Conservation (phyloP, 1,284 basidiomycete genomes). For the Ganoderma leucocontextum region DNA sequence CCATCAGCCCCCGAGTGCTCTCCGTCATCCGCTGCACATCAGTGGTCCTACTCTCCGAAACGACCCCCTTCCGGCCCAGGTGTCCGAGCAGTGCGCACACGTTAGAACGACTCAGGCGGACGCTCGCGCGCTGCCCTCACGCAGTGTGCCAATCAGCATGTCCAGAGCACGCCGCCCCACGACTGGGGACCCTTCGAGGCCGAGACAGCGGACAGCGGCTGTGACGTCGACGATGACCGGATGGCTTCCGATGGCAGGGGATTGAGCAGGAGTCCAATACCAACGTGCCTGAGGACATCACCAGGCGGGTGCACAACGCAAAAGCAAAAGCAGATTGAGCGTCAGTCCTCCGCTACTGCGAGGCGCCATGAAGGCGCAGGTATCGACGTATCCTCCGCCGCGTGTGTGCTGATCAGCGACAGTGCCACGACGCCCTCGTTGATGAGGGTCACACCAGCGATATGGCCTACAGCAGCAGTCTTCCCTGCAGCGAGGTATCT, state of each 20-base stretch:
- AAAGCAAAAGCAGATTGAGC: conserved; percentile 17
- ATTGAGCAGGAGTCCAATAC: conserved; percentile 66
- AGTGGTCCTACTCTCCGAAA: conserved; percentile 40
- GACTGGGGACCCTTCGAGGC: conserved; percentile 47
- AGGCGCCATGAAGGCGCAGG: conserved; percentile 10
- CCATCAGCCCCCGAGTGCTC: no score
- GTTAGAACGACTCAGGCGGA: conserved; percentile 73
- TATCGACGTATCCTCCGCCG: conserved; percentile 68
- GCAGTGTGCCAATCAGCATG: conserved; percentile 66
- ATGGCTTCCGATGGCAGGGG: conserved; percentile 56
- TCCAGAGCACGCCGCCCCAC: conserved; percentile 63
- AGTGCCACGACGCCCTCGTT: conserved; percentile 90
- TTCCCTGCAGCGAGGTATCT: no score
- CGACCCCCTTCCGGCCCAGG: conserved; percentile 57
- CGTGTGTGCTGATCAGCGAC: conserved; percentile 75
- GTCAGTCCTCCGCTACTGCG: conserved; percentile 10
- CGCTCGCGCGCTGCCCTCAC: conserved; percentile 51
- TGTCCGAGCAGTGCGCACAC: conserved; percentile 75
- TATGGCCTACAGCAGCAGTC: no score
- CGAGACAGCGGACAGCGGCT: conserved; percentile 49
- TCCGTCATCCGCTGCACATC: no score
- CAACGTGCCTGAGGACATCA: conserved; percentile 57
- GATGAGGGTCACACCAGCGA: no score
- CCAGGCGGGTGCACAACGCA: background rate
- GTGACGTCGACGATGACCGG: conserved; percentile 48